phyloP scores from a whole-genome alignment of 176 grass and related monocot genomes.

The Raddia distichophylla region DNA sequence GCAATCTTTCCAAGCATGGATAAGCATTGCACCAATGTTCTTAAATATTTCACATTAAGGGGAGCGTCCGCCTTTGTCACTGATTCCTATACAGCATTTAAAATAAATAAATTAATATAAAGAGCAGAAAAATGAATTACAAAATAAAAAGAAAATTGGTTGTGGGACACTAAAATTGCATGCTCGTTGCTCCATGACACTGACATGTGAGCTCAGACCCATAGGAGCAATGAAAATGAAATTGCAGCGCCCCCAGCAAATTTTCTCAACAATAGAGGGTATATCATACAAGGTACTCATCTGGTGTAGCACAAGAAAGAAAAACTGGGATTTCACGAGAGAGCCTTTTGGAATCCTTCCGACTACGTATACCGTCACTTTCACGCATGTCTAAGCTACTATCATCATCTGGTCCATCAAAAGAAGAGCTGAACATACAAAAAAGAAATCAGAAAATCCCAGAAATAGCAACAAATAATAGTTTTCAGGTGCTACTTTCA shows the following conservation, averaged over 20 bases:
- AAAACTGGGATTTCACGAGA: slow-evolving; percentile 70
- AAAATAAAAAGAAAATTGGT: not conserved
- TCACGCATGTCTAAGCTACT: slow-evolving; percentile 61
- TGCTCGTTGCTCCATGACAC: no score
- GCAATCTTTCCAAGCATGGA: slow-evolving; percentile 99
- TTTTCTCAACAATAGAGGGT: not conserved
- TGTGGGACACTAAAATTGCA: no score
- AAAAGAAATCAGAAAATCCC: slow-evolving; percentile 31
- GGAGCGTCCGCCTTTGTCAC: slow-evolving; percentile 70
- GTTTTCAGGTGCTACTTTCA: slow-evolving; percentile 18
- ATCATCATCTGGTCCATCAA: slow-evolving; percentile 87
- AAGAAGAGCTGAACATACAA: slow-evolving; percentile 69
- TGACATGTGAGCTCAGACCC: no score
- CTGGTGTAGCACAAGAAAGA: slow-evolving; percentile 87
- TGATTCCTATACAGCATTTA: slow-evolving; percentile 69
- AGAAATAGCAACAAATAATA: not conserved
- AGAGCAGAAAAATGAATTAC: slow-evolving; percentile 11
- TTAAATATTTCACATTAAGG: slow-evolving; percentile 81
- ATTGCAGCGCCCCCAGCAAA: no score
- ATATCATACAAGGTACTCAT: slow-evolving; percentile 92
- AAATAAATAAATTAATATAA: slow-evolving; percentile 27
- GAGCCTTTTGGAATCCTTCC: slow-evolving; percentile 68
- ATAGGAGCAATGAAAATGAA: no score
- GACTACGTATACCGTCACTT: slow-evolving; percentile 51
- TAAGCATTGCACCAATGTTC: slow-evolving; percentile 92